Base-by-base conservation (phyloP, 2,329 filamentous ascomycete genomes). In the Aspergillus transmontanensis region DNA sequence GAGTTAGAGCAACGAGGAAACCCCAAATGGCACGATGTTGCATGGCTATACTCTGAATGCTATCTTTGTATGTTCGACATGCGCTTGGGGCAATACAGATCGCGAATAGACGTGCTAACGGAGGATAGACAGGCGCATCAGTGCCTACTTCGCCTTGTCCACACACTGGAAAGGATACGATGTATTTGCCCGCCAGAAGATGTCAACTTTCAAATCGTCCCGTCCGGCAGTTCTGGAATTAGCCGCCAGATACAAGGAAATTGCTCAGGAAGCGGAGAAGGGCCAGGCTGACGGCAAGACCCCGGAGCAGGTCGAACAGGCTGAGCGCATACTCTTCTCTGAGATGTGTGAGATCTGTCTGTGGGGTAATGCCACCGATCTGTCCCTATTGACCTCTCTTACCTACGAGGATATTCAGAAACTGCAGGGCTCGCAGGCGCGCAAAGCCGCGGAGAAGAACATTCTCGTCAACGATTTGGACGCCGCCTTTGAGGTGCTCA, bases 371-470 rank as follows among this genome's bases (percentile, higher is more conserved):
- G 95, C 94, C 1, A 98, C 94, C 0, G 95, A 98, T 76, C 84
- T 98, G 16, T 96, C 93, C 0, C 89, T 98, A 23, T 84, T 98
- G 60, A 97, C 94, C 0, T 93, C 90, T 70, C 85, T 97, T 61
- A 92, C 91, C 1, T 97, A 97, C 77, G 94, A 97, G 72, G 95
- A 98, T 73, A 96, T 99, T 68, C 94, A 98, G 80, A 96, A 96
- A 78, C 85, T 98, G 11, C 95, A 99, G 81, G 94, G 94, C 19
- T 89, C 91, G 9, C 86, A 94, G 71, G 93, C 94, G 14, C 87
- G 94, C 68, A 96, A 96, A 77, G 87, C 86, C 1, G 90, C 92
- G 1, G 93, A 98, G 81, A 89, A 92, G 80, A 98, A 98, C 75
- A 96, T 99, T 63, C 78, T 99, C 9, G 87, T 91, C 72, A 98